Base-by-base conservation (phyloP, 495 filamentous ascomycete species). In the Amphirosellinia nigrospora region DNA sequence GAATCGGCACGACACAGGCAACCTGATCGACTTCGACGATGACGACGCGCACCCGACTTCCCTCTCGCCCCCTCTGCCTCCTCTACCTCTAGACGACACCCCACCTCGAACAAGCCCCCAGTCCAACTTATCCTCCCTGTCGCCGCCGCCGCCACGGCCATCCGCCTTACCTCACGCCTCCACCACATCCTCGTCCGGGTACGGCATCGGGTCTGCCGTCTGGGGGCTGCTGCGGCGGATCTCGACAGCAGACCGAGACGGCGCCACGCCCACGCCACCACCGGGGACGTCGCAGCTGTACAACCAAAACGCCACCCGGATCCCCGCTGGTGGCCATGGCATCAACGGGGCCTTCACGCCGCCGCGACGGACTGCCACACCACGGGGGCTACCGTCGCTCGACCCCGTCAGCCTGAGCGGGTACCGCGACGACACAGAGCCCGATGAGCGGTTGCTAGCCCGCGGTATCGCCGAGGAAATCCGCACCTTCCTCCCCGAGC, bases 391-490 rank as follows among this genome's bases (percentile, higher is more conserved):
- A 9, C 82, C 82, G 32, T 82, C 82, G 43, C 79, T 85, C 34
- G 83, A 84, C 58, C 84, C 84, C 3, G 56, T 86, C n/a, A 59
- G 71, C 50, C 72, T 86, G 38, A 68, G 64, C 10, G 84, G 84
- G 19, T 86, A 82, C 70, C 71, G 74, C 52, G 70, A 73, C 1
- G 79, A 82, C 68, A 86, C 84, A 0, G 56, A 74, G 0, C 23
- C 70, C 2, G 74, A 77, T 23, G 79, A 81, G 21, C 78, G 81
- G 60, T 74, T 97, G 58, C 85, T 98, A 38, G 89, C 87, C 8
- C 84, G 84, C 59, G 85, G 89, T 8, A 81, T 99, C 15, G 96
- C 96, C 2, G 96, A 99, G 81, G 96, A 99, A 81, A 97, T 99
- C 67, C 88, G 96, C 43, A 87, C 96, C 26, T 89, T 98, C 61